Base-by-base conservation (phyloP, 2,329 filamentous ascomycete genomes). In the Tolypocladium inflatum region DNA sequence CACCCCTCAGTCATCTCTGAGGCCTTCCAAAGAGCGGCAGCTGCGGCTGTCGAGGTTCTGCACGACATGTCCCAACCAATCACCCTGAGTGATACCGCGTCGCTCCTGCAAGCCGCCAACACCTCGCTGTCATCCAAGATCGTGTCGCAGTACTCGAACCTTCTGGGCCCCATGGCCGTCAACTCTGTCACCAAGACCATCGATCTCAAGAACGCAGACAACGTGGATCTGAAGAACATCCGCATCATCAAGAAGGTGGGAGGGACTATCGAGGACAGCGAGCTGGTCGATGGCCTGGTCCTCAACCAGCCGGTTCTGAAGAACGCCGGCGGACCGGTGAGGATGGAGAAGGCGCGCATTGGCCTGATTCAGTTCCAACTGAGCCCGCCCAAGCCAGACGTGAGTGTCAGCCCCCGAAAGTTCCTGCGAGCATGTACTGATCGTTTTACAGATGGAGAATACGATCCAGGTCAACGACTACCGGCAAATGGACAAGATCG, bases 391-490 rank as follows among this genome's bases (percentile, higher is more conserved):
- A 99, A 99, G 78, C 94, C 94, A 66, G 94, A 99, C 74, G 88
- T 91, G 80, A 70, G 85, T 77, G 21, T 10, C 11, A 10, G 1
- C 10, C 15, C 5, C 6, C 9, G 2, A 19, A 38, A 26, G 33
- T 9, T 9, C 38, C 15, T 19, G 45, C 9, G 43, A 15, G n/a
- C 42, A 30, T 51, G 35, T 57, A 57, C 67, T 71, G 41, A 69
- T 62, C 58, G 3, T 39, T 19, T 33, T 59, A 54, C 66, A 91
- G 86, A 99, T 99, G 94, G 94, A 99, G 80, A 99, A 99, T 78
- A 94, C 95, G 70, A 97, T 99, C 63, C 88, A 96, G 38, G 94
- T 99, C 70, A 99, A 99, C 76, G 94, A 99, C 79, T 99, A 99
- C 82, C 85, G 94, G 70, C 94, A 99, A 74, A 99, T 99, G 94